Evolutionary conservation across 106 monocot species (phyloP), one percentile per base, ranked within the genome.

Genomic region (Acorus calamus): DNA sequence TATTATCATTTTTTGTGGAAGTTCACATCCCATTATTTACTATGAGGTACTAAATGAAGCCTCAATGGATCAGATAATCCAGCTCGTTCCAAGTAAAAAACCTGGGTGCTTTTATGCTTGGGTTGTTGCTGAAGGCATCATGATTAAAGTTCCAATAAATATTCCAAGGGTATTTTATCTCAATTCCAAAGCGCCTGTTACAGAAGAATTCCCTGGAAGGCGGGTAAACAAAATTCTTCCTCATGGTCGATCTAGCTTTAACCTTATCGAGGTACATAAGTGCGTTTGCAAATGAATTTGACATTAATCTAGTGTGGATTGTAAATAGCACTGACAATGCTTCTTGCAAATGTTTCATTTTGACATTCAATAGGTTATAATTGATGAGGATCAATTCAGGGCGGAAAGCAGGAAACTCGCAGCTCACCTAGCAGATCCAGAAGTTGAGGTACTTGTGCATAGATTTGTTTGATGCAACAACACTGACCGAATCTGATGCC

Each of bases 161-260:
- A 69, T 91, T 62, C 92, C 87, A 60, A 69, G 96, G 71, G 69
- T 83, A 4, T 98, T 98, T 55, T 98, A 88, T 83, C 82, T 98
- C 53, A 98, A 98, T 69, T 78, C 84, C 14, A 98, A 76, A 79
- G 86, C 89, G 55, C 69, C 87, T 65, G 55, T 85, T 55, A 85
- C 82, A 52, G 85, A 91, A 75, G 88, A 98, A 70, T 98, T 98
- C 69, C 85, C 96, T 67, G 96, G 96, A 68, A 80, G 85, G 52
- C 79, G 66, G 59, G 88, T 92, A 28, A 91, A 84, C 74, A 98
- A 88, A 71, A 75, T 83, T 81, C 91, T 98, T 74, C 96, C 96
- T 79, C 96, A 88, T 80, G 74, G 77, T 65, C 79, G 79, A 75
- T 80, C 91, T 57, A 69, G 58, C 53, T 98, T 80, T 60, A 87